Percentiles rank a stretch among this genome's conserved stretches.
Evolutionary conservation across 352 stramenopile genomes (phyloP).

Genomic region (Globisporangium canariense): DNA sequence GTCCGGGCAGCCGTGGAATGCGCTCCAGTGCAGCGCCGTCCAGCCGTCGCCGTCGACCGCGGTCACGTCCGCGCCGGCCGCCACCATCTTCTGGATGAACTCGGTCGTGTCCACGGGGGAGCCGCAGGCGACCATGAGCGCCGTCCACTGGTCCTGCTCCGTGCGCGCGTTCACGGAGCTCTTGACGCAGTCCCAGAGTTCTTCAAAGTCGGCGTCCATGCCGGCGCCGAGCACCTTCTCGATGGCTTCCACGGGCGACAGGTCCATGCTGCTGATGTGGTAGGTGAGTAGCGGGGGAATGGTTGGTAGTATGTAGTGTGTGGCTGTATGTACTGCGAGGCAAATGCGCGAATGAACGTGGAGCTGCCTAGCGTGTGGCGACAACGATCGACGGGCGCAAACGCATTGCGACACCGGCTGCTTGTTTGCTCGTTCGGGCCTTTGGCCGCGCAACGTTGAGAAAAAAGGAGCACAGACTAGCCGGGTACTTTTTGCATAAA

Average conservation of each 20-base stretch:
- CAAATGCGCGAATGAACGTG: constrained; percentile 9
- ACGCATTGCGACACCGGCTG: constrained; percentile 2
- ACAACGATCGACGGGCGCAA: not conserved
- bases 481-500: constrained; percentile 7
- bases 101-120: constrained; percentile 76
- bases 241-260: constrained; percentile 60
- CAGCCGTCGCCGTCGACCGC: constrained; percentile 74
- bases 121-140: constrained; percentile 81
- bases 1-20: constrained; percentile 75
- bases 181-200: constrained; percentile 62
- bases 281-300: not conserved
- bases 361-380: not conserved
- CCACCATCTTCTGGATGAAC: constrained; percentile 67
- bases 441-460: constrained; percentile 2
- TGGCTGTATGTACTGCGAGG: not conserved
- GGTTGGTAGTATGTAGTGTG: not conserved
- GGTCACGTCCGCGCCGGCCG: constrained; percentile 52
- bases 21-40: constrained; percentile 82
- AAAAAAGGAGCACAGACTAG: constrained; percentile 6
- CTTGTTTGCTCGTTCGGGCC: too few relatives aligned
- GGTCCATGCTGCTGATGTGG: constrained; percentile 5
- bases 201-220: constrained; percentile 74
- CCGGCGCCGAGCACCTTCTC: constrained; percentile 60
- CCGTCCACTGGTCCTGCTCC: constrained; percentile 71
- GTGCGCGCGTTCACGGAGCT: constrained; percentile 65